Conservation (phyloP, 306 rosid genomes). For the Fragaria ananassa region DNA sequence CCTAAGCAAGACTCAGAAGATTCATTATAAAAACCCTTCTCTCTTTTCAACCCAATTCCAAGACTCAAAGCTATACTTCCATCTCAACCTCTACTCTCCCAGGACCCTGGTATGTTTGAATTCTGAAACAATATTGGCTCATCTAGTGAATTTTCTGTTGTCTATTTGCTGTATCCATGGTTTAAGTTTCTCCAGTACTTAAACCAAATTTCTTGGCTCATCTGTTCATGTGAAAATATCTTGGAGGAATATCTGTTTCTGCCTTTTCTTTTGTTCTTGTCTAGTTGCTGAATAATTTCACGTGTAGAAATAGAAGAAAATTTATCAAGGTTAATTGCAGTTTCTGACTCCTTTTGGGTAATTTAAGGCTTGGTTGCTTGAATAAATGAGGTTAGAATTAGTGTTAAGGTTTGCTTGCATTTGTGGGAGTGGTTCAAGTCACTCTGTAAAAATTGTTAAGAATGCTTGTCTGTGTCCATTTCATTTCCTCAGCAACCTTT, state of each 20-base stretch:
- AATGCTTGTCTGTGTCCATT: background rate
- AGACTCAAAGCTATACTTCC: background rate
- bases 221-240: no score
- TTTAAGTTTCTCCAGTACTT: no score
- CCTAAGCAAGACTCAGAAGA: background rate
- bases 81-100: background rate
- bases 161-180: background rate
- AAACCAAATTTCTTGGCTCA: no score
- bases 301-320: background rate
- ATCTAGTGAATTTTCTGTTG: background rate
- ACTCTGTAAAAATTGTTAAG: background rate
- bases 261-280: background rate
- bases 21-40: no score
- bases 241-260: background rate
- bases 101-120: background rate
- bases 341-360: background rate
- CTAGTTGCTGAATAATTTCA: background rate
- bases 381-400: background rate
- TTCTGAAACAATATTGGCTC: background rate
- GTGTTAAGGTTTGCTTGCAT: background rate
- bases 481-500: no score
- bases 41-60: background rate
- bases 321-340: background rate
- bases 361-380: background rate
- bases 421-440: background rate